Evolutionary conservation across 495 filamentous ascomycete species (phyloP), one percentile per base, ranked within the genome.

Genomic region (Venustampulla echinocandica): DNA sequence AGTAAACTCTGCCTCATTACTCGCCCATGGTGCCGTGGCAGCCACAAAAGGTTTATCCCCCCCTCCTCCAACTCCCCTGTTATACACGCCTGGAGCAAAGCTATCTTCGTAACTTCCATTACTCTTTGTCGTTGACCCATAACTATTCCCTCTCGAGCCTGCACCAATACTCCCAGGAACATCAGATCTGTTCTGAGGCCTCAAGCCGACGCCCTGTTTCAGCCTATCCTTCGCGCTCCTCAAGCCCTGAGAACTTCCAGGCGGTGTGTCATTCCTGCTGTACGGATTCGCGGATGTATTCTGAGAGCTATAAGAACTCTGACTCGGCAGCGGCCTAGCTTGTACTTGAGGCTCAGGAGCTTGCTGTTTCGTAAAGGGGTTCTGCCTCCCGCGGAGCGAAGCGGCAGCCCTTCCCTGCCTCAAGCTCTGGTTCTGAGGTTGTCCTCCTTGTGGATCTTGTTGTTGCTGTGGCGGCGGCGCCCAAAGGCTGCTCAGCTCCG

Each of bases 401-500:
- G n/a, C n/a, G n/a, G n/a, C n/a, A n/a, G n/a, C n/a, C n/a, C n/a
- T n/a, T n/a, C n/a, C n/a, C n/a, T n/a, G n/a, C n/a, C n/a, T n/a
- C n/a, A n/a, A n/a, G 68, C 18, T 72, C 70, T 67, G 67, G 49
- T 81, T 65, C 49, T 85, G 61, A 62, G 77, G 75, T 48, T 68
- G 52, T 57, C 46, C 70, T 58, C 28, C 66, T 60, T 47, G n/a
- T n/a, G n/a, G 70, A 61, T 55, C 66, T 47, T 33, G 69, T 42
- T 50, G 64, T 47, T 40, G 38, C 64, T 64, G 44, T 25, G 52
- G 48, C 35, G 50, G 77, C 65, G 50, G 81, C 50, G 90, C 89
- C 90, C n/a, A n/a, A 19, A 96, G 70, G 63, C 89, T 90, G 46
- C 81, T 82, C 21, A 95, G 62, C n/a, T n/a, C n/a, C n/a, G n/a